Percentiles rank a stretch among this genome's conserved stretches.
These are phyloP conservation scores for Saksenaea oblongispora DNA, from an alignment of 371 early-diverging fungal genomes.

Conservation along the genomic window DNA sequence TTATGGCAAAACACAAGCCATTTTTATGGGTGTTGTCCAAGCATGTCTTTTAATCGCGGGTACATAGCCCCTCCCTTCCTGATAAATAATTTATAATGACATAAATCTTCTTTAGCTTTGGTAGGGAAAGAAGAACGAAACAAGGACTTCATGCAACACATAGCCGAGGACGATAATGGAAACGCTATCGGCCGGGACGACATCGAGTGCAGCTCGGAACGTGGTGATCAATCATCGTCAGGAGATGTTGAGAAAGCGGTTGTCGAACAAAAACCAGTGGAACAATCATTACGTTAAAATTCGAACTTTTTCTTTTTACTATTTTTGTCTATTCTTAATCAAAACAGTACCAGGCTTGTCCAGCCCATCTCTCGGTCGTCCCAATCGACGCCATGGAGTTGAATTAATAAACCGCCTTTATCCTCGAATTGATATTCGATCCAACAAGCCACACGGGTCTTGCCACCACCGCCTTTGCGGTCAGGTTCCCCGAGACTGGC, in stretches of 20 bases:
- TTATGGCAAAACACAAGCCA: slow-evolving; percentile 63
- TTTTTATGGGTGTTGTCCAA: slow-evolving; percentile 57
- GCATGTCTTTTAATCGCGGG: slow-evolving; percentile 27
- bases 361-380: slow-evolving; percentile 56
- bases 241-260: not conserved
- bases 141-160: not conserved
- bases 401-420: slow-evolving; percentile 37
- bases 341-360: slow-evolving; percentile 39
- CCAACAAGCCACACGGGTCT: slow-evolving; percentile 46
- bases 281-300: not conserved
- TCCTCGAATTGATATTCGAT: slow-evolving; percentile 45
- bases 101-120: not conserved
- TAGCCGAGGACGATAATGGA: not conserved
- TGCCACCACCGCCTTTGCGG: slow-evolving; percentile 51
- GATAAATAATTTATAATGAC: not conserved
- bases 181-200: not conserved
- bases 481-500: slow-evolving; percentile 46
- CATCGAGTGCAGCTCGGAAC: not conserved
- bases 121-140: not conserved
- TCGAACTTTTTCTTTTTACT: not conserved
- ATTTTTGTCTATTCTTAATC: not conserved
- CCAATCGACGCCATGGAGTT: slow-evolving; percentile 52
- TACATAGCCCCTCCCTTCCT: slow-evolving; percentile 1
- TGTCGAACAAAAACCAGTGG: not conserved
- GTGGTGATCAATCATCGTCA: not conserved